Percentiles rank a stretch among this genome's conserved stretches.
phyloP scores from a whole-genome alignment of 1,139 yeast species.

The Suhomyces panamericanus region DNA sequence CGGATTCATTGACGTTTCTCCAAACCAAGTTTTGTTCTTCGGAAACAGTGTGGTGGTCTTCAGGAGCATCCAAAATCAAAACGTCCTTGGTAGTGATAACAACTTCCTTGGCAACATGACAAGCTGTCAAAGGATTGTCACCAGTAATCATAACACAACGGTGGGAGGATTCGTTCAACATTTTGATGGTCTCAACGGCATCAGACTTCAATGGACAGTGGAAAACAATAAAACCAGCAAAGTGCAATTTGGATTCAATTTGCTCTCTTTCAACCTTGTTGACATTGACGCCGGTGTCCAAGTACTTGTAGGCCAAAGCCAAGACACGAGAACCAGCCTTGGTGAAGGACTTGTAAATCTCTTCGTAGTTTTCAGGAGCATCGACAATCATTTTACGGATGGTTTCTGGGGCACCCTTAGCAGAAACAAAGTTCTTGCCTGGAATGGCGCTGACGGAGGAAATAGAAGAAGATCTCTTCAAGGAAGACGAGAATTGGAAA shows the following conservation, averaged over 20 bases:
- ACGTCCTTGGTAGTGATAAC: constrained; percentile 78
- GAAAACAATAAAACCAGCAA: constrained; percentile 95
- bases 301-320: constrained; percentile 82
- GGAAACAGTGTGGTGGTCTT: constrained; percentile 55
- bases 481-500: constrained; percentile 94
- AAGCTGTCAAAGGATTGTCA: constrained; percentile 97
- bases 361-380: constrained; percentile 81
- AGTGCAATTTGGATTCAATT: constrained; percentile 70
- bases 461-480: constrained; percentile 91
- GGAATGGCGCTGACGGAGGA: constrained; percentile 56
- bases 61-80: constrained; percentile 84
- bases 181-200: constrained; percentile 84
- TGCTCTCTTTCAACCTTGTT: constrained; percentile 65
- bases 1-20: constrained; percentile 81
- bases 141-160: constrained; percentile 98
- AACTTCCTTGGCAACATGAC: constrained; percentile 95
- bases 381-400: constrained; percentile 70
- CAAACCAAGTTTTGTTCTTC: constrained; percentile 67
- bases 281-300: constrained; percentile 54
- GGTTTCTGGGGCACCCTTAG: constrained; percentile 99
- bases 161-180: constrained; percentile 94
- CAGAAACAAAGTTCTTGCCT: constrained; percentile 74
- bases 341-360: constrained; percentile 84
- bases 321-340: constrained; percentile 96
- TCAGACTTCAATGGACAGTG: constrained; percentile 95